Conservation (phyloP, 1,284 basidiomycete species). For the Trametes hirsuta region DNA sequence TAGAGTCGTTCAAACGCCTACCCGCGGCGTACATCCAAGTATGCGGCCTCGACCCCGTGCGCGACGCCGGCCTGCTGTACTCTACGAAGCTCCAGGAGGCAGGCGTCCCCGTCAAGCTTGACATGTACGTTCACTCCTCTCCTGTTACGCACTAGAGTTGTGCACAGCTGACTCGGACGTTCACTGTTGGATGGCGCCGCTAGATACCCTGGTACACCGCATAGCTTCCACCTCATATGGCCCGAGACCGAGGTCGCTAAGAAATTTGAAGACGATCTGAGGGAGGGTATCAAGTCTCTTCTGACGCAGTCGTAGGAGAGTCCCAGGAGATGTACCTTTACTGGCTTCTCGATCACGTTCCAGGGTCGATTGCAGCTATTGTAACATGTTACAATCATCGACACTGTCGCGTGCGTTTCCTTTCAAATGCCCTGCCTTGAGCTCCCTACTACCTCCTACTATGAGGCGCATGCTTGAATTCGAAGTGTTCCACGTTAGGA, state of each 20-base stretch:
- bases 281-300: background rate
- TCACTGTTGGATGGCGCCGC: background rate
- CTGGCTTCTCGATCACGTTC: too few relatives aligned
- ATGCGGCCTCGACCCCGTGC: constrained; percentile 26
- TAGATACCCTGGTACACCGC: constrained; percentile 15
- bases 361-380: too few relatives aligned
- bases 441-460: too few relatives aligned
- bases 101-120: constrained; percentile 19
- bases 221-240: constrained; percentile 1
- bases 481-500: too few relatives aligned
- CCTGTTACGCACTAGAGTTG: too few relatives aligned
- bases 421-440: too few relatives aligned
- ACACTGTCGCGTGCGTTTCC: too few relatives aligned
- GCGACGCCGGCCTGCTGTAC: constrained; percentile 29
- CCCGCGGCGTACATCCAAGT: constrained; percentile 26
- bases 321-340: too few relatives aligned
- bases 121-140: constrained; percentile 19
- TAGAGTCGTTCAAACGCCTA: constrained; percentile 17
- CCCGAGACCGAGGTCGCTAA: background rate
- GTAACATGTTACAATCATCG: too few relatives aligned
- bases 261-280: background rate
- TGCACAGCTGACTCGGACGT: background rate
- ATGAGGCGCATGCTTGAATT: too few relatives aligned
- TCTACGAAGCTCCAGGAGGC: constrained; percentile 16
- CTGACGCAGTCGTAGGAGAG: background rate